These are phyloP conservation scores for Hydnum rufescens DNA, from an alignment of 768 basidiomycete species.

Conservation along the genomic window DNA sequence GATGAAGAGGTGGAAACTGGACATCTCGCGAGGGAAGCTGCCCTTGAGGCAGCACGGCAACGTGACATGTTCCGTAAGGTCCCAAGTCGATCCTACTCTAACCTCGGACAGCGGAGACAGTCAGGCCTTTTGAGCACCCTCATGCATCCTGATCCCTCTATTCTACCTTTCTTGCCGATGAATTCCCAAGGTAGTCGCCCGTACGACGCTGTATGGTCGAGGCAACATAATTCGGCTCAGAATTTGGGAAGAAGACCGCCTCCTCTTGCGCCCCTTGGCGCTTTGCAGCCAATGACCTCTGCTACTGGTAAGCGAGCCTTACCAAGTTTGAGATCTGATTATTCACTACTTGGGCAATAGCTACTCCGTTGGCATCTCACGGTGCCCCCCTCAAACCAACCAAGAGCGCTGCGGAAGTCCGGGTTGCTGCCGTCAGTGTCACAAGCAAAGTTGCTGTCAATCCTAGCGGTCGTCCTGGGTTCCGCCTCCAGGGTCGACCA, in stretches of 20 bases:
- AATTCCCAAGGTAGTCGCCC: not conserved
- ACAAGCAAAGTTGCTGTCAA: constrained; percentile 4
- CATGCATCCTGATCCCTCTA: constrained; percentile 56
- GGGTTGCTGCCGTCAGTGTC: constrained; percentile 15
- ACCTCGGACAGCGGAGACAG: constrained; percentile 29
- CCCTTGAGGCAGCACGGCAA: constrained; percentile 40
- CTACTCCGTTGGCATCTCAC: not conserved
- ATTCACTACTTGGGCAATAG: no score
- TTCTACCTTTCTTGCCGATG: constrained; percentile 31
- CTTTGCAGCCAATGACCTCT: constrained; percentile 3
- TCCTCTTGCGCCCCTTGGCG: constrained; percentile 1
- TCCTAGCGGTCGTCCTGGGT: constrained; percentile 9
- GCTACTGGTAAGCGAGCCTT: no score
- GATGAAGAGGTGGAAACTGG: constrained; percentile 15
- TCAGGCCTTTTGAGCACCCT: constrained; percentile 46
- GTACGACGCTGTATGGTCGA: constrained; percentile 20
- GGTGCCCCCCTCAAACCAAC: constrained; percentile 23
- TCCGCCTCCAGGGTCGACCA: constrained; percentile 9
- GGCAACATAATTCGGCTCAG: constrained; percentile 10
- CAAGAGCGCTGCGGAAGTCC: constrained; percentile 40
- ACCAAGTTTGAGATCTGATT: no score
- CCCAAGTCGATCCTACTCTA: constrained; percentile 10
- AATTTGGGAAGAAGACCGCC: constrained; percentile 8
- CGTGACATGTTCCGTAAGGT: constrained; percentile 33
- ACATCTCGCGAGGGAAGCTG: constrained; percentile 26